phyloP scores from a whole-genome alignment of 768 basidiomycete genomes.

The Hypholoma sublateritium region DNA sequence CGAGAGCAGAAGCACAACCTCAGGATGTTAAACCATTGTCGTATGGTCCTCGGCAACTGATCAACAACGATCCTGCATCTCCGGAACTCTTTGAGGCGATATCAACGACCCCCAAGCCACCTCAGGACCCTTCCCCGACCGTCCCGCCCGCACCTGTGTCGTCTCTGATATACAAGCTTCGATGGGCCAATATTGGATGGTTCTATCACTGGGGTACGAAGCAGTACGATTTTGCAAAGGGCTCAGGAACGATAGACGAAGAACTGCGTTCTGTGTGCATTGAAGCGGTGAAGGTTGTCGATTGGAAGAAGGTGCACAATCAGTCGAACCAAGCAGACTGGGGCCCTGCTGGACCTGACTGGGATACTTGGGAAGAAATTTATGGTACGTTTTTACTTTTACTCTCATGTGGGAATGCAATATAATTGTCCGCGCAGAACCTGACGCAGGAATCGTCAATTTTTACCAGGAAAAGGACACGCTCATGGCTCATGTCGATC shows the following conservation, averaged over 20 bases:
- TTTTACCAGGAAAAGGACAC: slow-evolving; percentile 92
- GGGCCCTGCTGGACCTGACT: slow-evolving; percentile 57
- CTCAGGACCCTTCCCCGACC: slow-evolving; percentile 64
- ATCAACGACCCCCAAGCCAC: slow-evolving; percentile 55
- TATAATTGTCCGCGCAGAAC: slow-evolving; percentile 48
- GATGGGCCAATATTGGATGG: slow-evolving; percentile 97
- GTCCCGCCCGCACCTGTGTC: slow-evolving; percentile 48
- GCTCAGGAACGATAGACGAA: slow-evolving; percentile 60
- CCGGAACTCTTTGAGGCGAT: slow-evolving; percentile 54
- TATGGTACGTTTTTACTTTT: slow-evolving; percentile 55
- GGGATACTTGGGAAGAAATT: slow-evolving; percentile 71
- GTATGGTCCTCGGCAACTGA: slow-evolving; percentile 61
- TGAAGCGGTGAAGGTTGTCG: slow-evolving; percentile 56
- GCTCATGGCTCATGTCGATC: slow-evolving; percentile 97
- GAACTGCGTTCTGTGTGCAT: slow-evolving; percentile 60
- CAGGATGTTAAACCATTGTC: slow-evolving; percentile 19
- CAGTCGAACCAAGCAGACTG: slow-evolving; percentile 40
- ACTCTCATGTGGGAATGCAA: background rate
- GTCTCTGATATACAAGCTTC: slow-evolving; percentile 69
- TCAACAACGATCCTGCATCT: slow-evolving; percentile 72
- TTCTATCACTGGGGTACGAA: slow-evolving; percentile 98
- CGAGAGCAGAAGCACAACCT: slow-evolving; percentile 37
- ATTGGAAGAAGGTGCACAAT: slow-evolving; percentile 68
- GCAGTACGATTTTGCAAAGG: slow-evolving; percentile 84
- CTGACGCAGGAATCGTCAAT: slow-evolving; percentile 96